Conservation (phyloP, 2,329 filamentous ascomycete species). For the Alternaria dauci region DNA sequence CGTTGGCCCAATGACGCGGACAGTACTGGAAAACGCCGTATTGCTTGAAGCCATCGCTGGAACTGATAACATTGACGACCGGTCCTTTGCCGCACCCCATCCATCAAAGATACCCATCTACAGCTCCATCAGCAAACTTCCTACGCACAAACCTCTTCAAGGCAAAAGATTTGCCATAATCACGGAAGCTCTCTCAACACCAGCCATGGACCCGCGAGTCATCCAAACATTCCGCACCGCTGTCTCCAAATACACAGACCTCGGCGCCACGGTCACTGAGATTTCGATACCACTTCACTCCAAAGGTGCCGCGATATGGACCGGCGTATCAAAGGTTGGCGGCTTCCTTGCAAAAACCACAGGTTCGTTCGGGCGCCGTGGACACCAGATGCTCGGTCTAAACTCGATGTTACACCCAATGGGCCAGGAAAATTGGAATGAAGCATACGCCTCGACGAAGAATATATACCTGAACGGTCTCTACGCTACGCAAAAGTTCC, state of each 20-base stretch:
- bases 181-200: slow-evolving; percentile 35
- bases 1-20: slow-evolving; percentile 56
- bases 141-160: slow-evolving; percentile 29
- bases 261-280: slow-evolving; percentile 61
- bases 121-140: slow-evolving; percentile 23
- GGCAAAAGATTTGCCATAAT: slow-evolving; percentile 41
- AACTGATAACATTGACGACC: slow-evolving; percentile 60
- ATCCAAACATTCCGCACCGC: slow-evolving; percentile 55
- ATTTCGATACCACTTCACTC: slow-evolving; percentile 61
- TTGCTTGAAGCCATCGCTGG: slow-evolving; percentile 59
- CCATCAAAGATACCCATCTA: slow-evolving; percentile 41
- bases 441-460: slow-evolving; percentile 61
- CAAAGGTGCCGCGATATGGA: slow-evolving; percentile 62
- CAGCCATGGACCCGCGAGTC: slow-evolving; percentile 53
- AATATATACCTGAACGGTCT: slow-evolving; percentile 64
- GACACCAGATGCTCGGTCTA: slow-evolving; percentile 61
- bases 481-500: slow-evolving; percentile 51
- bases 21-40: slow-evolving; percentile 54
- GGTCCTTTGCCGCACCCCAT: slow-evolving; percentile 44
- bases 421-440: slow-evolving; percentile 60
- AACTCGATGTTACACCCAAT: slow-evolving; percentile 59
- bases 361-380: slow-evolving; percentile 55
- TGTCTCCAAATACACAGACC: slow-evolving; percentile 50
- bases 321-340: slow-evolving; percentile 53
- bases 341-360: slow-evolving; percentile 55